These are phyloP conservation scores for Diaporthe aspalathi DNA, from an alignment of 2,329 filamentous ascomycete species.

Conservation along the genomic window DNA sequence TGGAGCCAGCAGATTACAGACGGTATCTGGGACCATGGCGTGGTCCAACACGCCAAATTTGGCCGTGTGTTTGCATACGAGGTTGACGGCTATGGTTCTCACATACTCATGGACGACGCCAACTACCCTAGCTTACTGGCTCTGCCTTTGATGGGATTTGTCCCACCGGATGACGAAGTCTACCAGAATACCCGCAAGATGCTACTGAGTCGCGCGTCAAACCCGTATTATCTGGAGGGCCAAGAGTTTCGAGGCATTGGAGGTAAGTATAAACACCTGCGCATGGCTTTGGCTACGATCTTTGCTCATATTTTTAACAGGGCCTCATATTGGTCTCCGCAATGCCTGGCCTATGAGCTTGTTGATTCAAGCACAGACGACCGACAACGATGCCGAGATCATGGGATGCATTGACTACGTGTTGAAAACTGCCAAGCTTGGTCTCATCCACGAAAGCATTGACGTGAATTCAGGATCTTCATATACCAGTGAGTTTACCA, in stretches of 20 bases:
- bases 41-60: slow-evolving; percentile 79
- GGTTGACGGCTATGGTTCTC: slow-evolving; percentile 86
- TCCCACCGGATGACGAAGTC: slow-evolving; percentile 70
- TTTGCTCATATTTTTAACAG: slow-evolving; percentile 47
- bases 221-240: slow-evolving; percentile 90
- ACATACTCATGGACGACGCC: slow-evolving; percentile 89
- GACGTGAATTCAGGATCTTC: slow-evolving; percentile 74
- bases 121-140: slow-evolving; percentile 86
- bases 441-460: slow-evolving; percentile 91
- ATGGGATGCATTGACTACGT: slow-evolving; percentile 77
- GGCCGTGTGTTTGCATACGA: slow-evolving; percentile 88
- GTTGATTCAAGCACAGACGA: slow-evolving; percentile 90
- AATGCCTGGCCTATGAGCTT: slow-evolving; percentile 98
- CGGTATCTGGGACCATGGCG: slow-evolving; percentile 86
- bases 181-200: slow-evolving; percentile 89
- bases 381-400: slow-evolving; percentile 86
- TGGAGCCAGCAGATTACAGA: slow-evolving; percentile 74
- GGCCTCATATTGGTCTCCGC: slow-evolving; percentile 80
- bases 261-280: slow-evolving; percentile 61
- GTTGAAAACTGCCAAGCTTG: slow-evolving; percentile 78
- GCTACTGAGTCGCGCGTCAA: slow-evolving; percentile 79
- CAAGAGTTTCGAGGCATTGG: slow-evolving; percentile 87
- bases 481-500: slow-evolving; percentile 76
- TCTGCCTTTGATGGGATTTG: slow-evolving; percentile 82
- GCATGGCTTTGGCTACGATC: background rate